These are phyloP conservation scores for Dioscorea cayenensis DNA, from an alignment of 116 monocot genomes.

Conservation along the genomic window DNA sequence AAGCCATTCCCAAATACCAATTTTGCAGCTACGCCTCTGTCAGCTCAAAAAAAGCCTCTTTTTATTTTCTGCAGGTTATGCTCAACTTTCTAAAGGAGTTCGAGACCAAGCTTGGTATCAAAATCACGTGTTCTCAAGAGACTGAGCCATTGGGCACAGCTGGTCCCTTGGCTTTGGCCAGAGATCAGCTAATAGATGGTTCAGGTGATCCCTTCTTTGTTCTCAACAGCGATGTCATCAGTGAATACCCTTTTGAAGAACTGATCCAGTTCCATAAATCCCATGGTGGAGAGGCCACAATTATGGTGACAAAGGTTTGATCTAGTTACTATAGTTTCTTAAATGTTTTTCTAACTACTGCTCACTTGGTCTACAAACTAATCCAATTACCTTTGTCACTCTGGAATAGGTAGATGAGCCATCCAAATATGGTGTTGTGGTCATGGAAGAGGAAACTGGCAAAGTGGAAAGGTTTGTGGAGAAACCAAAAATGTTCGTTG, in stretches of 20 bases:
- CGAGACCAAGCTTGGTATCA: conserved; percentile 76
- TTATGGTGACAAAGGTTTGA: conserved; percentile 91
- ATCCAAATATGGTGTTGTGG: conserved; percentile 89
- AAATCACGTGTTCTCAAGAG: conserved; percentile 91
- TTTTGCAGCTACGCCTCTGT: not conserved
- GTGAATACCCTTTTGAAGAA: conserved; percentile 77
- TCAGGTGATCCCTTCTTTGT: conserved; percentile 94
- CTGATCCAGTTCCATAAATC: conserved; percentile 71
- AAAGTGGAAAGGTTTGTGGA: conserved; percentile 81
- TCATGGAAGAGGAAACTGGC: conserved; percentile 72
- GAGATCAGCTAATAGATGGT: conserved; percentile 68
- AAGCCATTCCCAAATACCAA: not conserved
- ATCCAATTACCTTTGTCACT: not conserved
- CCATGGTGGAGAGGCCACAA: conserved; percentile 85
- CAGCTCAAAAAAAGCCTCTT: not conserved
- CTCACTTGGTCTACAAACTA: not conserved
- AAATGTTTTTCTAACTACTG: too few species aligned
- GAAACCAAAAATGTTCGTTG: conserved; percentile 83
- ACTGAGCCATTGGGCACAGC: conserved; percentile 90
- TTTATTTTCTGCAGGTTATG: conserved; percentile 56
- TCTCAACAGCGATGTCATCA: conserved; percentile 93
- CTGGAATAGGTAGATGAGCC: conserved; percentile 67
- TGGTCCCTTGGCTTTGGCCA: conserved; percentile 89
- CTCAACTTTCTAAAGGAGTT: conserved; percentile 83
- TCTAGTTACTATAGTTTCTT: not conserved